Conservation (phyloP, 1,284 basidiomycete genomes). For the Sanghuangporus sanghuang region DNA sequence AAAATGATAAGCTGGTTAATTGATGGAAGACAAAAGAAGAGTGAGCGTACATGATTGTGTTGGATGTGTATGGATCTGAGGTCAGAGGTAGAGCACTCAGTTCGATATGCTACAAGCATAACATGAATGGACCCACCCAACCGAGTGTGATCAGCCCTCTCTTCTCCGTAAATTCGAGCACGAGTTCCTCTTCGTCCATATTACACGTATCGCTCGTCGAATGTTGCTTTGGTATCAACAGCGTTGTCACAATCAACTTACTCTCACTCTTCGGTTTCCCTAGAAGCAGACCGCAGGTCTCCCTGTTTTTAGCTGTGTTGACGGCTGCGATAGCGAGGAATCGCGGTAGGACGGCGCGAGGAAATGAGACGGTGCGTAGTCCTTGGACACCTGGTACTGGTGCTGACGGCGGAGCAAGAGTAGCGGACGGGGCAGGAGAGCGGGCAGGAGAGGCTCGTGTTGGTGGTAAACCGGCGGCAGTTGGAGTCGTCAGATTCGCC, state of each 20-base stretch:
- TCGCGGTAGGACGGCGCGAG: conserved; percentile 60
- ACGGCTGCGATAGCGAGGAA: conserved; percentile 66
- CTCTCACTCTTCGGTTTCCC: conserved; percentile 46
- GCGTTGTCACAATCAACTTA: conserved; percentile 65
- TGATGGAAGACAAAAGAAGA: neutral
- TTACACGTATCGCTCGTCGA: conserved; percentile 84
- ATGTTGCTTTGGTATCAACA: conserved; percentile 80
- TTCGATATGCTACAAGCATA: conserved; percentile 5
- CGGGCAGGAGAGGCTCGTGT: conserved; percentile 7
- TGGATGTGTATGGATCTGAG: conserved; percentile 87
- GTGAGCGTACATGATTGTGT: conserved; percentile 72
- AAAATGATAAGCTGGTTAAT: neutral
- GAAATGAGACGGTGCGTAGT: conserved; percentile 61
- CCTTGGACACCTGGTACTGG: conserved; percentile 22
- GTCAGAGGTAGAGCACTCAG: conserved; percentile 3
- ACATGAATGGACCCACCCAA: conserved; percentile 54
- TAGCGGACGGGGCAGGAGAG: conserved; percentile 17
- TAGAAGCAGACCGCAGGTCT: conserved; percentile 64
- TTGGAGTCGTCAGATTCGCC: neutral
- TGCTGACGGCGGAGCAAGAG: conserved; percentile 25
- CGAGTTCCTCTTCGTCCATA: conserved; percentile 83
- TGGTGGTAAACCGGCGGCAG: neutral
- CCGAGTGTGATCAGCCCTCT: conserved; percentile 78
- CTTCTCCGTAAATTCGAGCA: conserved; percentile 78
- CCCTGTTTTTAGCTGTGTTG: conserved; percentile 55